Conservation (phyloP, 495 filamentous ascomycete species). For the Hypoxylon subgilvum region DNA sequence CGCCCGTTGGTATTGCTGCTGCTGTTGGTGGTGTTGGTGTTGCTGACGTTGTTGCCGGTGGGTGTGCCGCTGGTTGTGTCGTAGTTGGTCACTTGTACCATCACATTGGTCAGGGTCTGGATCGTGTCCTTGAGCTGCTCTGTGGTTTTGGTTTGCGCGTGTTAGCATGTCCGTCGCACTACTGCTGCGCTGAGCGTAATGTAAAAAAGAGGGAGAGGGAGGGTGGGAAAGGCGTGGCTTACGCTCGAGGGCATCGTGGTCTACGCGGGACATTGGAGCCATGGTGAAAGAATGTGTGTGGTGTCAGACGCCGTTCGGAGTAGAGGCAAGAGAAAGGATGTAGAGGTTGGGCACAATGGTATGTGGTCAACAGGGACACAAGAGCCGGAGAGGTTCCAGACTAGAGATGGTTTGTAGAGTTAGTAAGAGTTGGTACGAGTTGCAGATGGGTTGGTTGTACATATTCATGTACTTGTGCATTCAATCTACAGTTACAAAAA, state of each 20-base stretch:
- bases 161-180: too few species aligned
- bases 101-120: conserved; percentile 84
- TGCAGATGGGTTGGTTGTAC: too few species aligned
- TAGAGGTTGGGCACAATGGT: too few species aligned
- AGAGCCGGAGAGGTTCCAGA: too few species aligned
- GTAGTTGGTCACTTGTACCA: conserved; percentile 72
- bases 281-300: conserved; percentile 40
- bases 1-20: conserved; percentile 47
- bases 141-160: conserved; percentile 28
- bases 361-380: too few species aligned
- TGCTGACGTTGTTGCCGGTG: too few species aligned
- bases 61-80: conserved; percentile 58
- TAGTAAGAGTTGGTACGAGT: too few species aligned
- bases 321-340: too few species aligned
- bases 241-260: conserved; percentile 56
- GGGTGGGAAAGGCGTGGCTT: conserved; percentile 10
- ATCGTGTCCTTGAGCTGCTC: conserved; percentile 74
- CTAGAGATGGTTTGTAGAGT: too few species aligned
- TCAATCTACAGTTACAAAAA: too few species aligned
- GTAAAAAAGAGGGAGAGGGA: not conserved
- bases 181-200: not conserved
- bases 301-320: too few species aligned
- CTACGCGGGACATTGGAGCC: conserved; percentile 54
- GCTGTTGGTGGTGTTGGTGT: conserved; percentile 54
- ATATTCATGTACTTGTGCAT: too few species aligned